Evolutionary conservation across 2,329 filamentous ascomycete genomes (phyloP).

Genomic region (Arthrobotrys megalospora): DNA sequence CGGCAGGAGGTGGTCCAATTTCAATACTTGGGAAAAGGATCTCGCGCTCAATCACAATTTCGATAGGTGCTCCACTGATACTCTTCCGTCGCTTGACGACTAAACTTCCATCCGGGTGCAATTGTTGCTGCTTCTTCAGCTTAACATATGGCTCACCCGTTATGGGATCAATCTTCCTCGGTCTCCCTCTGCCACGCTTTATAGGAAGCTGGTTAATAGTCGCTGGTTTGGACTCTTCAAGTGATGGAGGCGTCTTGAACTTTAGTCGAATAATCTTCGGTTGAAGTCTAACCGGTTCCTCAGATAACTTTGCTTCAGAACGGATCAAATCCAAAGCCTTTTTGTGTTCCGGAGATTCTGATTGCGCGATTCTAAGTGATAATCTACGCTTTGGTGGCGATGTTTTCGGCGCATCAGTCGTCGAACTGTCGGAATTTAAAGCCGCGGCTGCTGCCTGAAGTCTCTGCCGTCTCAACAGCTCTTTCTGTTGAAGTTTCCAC

Average conservation of each 20-base stretch:
- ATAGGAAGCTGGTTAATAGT: not conserved
- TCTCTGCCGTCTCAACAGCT: constrained; percentile 5
- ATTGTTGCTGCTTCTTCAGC: constrained; percentile 8
- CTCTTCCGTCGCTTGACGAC: constrained; percentile 37
- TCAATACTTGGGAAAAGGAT: constrained; percentile 1
- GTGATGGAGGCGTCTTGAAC: constrained; percentile 16
- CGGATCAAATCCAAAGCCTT: constrained; percentile 9
- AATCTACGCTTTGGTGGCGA: constrained; percentile 23
- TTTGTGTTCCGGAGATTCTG: constrained; percentile 32
- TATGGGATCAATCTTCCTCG: constrained; percentile 39
- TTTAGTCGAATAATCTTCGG: constrained; percentile 50
- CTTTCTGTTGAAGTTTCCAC: constrained; percentile 11
- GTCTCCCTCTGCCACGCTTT: constrained; percentile 49
- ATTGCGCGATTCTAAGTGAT: constrained; percentile 17
- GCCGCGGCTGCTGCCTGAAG: not conserved
- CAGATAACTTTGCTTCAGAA: not conserved
- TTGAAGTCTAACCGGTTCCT: constrained; percentile 13
- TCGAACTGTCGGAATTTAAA: not conserved
- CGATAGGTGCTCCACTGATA: constrained; percentile 23
- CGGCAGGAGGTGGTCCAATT: not conserved
- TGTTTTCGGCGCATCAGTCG: not conserved
- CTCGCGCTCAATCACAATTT: constrained; percentile 18
- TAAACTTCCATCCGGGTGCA: constrained; percentile 2
- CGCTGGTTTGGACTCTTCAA: constrained; percentile 9
- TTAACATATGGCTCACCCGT: constrained; percentile 39